These are phyloP conservation scores for Luvunga scandens DNA, from an alignment of 345 rosid species.

Conservation along the genomic window DNA sequence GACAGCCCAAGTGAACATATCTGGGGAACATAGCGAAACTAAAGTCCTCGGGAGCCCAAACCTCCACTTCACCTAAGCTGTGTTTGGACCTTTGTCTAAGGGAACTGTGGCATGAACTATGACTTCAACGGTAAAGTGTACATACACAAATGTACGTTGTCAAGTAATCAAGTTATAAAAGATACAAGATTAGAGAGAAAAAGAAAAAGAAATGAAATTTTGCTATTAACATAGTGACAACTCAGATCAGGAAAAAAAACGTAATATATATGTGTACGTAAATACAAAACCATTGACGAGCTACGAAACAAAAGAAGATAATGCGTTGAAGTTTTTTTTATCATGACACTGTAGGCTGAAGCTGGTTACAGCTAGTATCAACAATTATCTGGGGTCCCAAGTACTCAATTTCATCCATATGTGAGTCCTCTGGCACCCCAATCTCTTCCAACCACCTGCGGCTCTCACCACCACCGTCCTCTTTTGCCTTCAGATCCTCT, in stretches of 20 bases:
- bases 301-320: not conserved
- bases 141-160: too few species aligned
- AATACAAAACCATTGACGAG: not conserved
- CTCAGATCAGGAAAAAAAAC: not conserved
- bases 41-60: too few species aligned
- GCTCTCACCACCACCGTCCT: constrained; percentile 20
- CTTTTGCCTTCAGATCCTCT: constrained; percentile 12
- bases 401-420: constrained; percentile 58
- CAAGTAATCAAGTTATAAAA: not conserved
- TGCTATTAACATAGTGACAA: not conserved
- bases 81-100: not conserved
- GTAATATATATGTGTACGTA: not conserved
- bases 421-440: constrained; percentile 45
- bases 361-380: not conserved
- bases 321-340: not conserved
- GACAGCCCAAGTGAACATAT: too few species aligned
- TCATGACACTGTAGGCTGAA: not conserved
- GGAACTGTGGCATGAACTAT: not conserved
- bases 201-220: not conserved
- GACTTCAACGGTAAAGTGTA: too few species aligned
- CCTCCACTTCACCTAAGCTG: too few species aligned
- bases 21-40: too few species aligned
- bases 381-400: constrained; percentile 50
- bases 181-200: not conserved
- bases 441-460: constrained; percentile 61